These are phyloP conservation scores for Colletotrichum spinosum DNA, from an alignment of 2,329 filamentous ascomycete species.

Conservation along the genomic window DNA sequence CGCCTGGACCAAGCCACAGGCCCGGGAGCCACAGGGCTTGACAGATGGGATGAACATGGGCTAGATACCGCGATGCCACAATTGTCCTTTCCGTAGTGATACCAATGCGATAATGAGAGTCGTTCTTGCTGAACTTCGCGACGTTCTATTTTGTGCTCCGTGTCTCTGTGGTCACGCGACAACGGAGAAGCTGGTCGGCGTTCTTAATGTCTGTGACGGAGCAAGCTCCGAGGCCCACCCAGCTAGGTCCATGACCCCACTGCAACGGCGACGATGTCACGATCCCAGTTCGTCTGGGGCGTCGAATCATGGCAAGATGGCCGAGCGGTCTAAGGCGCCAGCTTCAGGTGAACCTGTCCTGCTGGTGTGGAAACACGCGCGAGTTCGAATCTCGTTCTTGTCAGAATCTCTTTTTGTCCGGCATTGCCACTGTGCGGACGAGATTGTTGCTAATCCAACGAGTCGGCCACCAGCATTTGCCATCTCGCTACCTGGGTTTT, in stretches of 20 bases:
- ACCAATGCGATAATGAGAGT: too few species aligned
- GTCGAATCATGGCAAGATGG: slow-evolving; percentile 24
- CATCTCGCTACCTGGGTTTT: too few species aligned
- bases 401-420: slow-evolving; percentile 14
- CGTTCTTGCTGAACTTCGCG: too few species aligned
- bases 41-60: background rate
- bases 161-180: too few species aligned
- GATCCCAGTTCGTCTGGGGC: background rate
- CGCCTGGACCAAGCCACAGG: too few species aligned
- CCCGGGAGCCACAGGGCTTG: too few species aligned
- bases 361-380: slow-evolving; percentile 33
- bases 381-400: slow-evolving; percentile 35
- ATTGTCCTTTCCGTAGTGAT: too few species aligned
- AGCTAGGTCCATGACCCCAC: background rate
- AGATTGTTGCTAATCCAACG: too few species aligned
- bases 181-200: too few species aligned
- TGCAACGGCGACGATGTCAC: background rate
- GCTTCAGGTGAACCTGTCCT: slow-evolving; percentile 22
- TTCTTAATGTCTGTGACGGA: background rate
- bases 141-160: too few species aligned
- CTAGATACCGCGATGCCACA: background rate
- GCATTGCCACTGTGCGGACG: too few species aligned
- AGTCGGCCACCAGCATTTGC: too few species aligned
- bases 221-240: background rate
- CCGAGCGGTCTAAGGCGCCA: slow-evolving; percentile 36